These are phyloP conservation scores for Oryza nivara DNA, from an alignment of 176 grass and related monocot genomes.

Conservation along the genomic window DNA sequence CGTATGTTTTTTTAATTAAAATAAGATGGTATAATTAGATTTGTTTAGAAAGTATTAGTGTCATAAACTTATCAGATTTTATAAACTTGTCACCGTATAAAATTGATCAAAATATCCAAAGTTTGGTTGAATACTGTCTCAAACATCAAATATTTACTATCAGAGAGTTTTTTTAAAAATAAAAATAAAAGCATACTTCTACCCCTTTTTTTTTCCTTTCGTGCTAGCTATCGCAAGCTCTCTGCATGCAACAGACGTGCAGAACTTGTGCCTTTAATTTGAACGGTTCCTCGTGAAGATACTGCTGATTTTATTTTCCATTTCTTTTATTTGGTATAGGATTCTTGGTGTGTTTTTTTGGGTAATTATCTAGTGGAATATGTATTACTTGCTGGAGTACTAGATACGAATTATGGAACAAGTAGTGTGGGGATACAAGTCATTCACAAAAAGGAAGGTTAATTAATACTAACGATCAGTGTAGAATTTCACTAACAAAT, in stretches of 20 bases:
- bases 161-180: no score
- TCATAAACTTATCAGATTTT: no score
- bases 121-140: no score
- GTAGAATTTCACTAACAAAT: background rate
- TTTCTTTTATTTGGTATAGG: background rate
- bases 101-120: no score
- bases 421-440: slow-evolving; percentile 7
- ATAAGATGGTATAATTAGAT: no score
- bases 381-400: slow-evolving; percentile 36
- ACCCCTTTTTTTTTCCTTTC: background rate
- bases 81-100: no score
- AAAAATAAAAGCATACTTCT: no score
- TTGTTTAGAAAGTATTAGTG: no score
- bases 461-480: no score
- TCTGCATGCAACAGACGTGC: background rate
- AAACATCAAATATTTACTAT: no score
- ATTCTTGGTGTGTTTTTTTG: background rate
- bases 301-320: background rate
- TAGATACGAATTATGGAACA: slow-evolving; percentile 33
- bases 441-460: background rate
- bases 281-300: slow-evolving; percentile 20
- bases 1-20: no score
- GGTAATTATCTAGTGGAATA: slow-evolving; percentile 32
- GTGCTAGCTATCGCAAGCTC: background rate
- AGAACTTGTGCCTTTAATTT: slow-evolving; percentile 27